Percentiles rank a stretch among this genome's conserved stretches.
Evolutionary conservation across 305 asterid genomes (phyloP).

Genomic region (Rubia tinctorum): DNA sequence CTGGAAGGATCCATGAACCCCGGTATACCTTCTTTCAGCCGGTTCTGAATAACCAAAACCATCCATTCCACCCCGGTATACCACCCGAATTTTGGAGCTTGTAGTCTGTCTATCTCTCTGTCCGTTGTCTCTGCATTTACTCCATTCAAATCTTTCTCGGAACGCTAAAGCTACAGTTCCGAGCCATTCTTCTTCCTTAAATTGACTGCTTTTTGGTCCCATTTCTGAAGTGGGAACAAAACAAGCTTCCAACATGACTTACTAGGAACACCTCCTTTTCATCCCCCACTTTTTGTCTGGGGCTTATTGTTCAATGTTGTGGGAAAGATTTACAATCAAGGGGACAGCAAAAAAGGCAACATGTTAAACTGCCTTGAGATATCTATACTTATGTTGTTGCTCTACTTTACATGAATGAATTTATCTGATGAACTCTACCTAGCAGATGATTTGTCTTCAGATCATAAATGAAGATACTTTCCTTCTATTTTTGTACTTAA

Average conservation of each 20-base stretch:
- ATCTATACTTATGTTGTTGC: constrained; percentile 37
- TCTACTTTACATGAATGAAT: constrained; percentile 22
- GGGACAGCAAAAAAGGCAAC: constrained; percentile 27
- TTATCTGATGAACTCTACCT: constrained; percentile 26
- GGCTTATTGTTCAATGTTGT: constrained; percentile 41
- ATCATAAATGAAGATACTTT: constrained; percentile 20
- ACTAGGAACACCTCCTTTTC: constrained; percentile 32
- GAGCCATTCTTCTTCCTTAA: constrained; percentile 21
- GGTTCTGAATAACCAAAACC: constrained; percentile 45
- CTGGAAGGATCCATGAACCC: constrained; percentile 35
- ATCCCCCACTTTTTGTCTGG: constrained; percentile 43
- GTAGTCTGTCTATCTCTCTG: constrained; percentile 31
- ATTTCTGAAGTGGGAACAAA: constrained; percentile 16
- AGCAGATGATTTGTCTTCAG: constrained; percentile 2
- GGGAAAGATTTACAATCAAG: constrained; percentile 30
- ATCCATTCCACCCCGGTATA: constrained; percentile 25
- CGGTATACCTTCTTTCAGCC: constrained; percentile 39
- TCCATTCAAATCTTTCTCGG: constrained; percentile 35
- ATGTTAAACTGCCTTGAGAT: constrained; percentile 39
- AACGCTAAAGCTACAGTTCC: constrained; percentile 21
- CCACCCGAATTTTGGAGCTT: constrained; percentile 40
- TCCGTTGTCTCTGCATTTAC: constrained; percentile 37
- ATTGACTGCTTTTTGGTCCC: constrained; percentile 21
- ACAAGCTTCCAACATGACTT: constrained; percentile 33
- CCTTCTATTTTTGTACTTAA: constrained; percentile 13